Conservation (phyloP, 1,284 basidiomycete genomes). For the Puccinia hordei region DNA sequence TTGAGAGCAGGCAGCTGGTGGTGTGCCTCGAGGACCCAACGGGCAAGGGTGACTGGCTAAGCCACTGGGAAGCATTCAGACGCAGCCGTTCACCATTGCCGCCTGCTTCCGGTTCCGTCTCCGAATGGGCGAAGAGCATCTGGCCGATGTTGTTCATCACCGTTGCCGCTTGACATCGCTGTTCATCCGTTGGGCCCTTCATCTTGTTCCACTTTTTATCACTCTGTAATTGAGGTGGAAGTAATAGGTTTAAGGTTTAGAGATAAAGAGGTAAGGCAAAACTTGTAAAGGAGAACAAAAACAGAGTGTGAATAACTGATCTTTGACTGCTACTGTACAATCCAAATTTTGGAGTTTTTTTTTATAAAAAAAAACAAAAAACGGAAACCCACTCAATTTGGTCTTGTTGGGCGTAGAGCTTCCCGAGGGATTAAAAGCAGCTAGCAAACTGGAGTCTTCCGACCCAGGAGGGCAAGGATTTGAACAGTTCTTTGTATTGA, state of each 20-base stretch:
- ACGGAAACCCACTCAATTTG: slow-evolving; percentile 1
- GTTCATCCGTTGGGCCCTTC: background rate
- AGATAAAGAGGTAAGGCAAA: slow-evolving; percentile 20
- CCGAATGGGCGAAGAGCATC: background rate
- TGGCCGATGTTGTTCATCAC: slow-evolving; percentile 29
- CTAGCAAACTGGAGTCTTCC: slow-evolving; percentile 17
- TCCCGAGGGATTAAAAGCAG: slow-evolving; percentile 5
- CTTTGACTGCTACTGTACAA: background rate
- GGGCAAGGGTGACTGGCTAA: background rate
- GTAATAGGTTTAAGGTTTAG: background rate
- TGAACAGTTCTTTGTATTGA: background rate
- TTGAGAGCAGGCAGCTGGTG: background rate
- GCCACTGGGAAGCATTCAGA: background rate
- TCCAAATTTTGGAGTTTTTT: background rate
- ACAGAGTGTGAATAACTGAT: background rate
- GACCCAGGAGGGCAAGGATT: background rate
- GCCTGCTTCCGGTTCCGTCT: background rate
- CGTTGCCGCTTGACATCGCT: slow-evolving; percentile 6
- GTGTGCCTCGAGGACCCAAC: background rate
- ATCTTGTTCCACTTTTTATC: background rate
- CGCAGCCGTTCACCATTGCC: background rate
- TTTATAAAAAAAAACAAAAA: background rate
- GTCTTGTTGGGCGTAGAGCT: background rate
- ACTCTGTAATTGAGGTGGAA: background rate
- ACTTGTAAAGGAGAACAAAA: background rate